A percentile compares a stretch with the other conserved stretches of the same genome.
These are phyloP conservation scores for Solanum medicagineum DNA, from an alignment of 257 asterid species.

Conservation along the genomic window DNA sequence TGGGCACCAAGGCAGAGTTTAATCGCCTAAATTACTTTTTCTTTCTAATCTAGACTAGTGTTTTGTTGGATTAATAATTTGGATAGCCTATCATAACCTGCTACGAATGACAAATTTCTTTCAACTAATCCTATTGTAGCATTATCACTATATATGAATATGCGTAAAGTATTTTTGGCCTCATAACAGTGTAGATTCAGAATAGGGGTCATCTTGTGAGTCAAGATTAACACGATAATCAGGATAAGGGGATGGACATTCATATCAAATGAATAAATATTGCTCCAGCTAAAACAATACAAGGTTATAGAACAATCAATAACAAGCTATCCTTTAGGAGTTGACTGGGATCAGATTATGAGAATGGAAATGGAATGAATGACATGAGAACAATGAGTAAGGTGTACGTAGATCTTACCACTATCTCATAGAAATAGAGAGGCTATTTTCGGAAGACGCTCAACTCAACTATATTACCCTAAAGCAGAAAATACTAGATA, in stretches of 20 bases:
- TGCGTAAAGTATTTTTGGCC: background rate
- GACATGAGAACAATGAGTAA: background rate
- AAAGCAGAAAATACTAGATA: too few species aligned
- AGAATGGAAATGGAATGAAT: background rate
- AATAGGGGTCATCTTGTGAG: background rate
- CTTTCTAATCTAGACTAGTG: too few species aligned
- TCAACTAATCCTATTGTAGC: background rate
- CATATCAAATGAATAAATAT: background rate
- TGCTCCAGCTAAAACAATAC: background rate
- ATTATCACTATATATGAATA: background rate
- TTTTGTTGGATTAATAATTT: too few species aligned
- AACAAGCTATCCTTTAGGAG: background rate
- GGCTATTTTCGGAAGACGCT: too few species aligned
- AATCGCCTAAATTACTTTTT: too few species aligned
- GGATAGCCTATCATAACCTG: background rate
- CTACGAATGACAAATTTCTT: background rate
- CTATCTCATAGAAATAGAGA: too few species aligned
- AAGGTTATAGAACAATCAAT: background rate
- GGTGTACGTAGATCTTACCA: too few species aligned
- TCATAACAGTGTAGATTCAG: background rate
- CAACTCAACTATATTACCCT: too few species aligned
- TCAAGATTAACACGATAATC: background rate
- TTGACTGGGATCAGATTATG: background rate
- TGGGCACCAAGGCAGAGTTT: too few species aligned
- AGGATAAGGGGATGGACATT: background rate